A percentile compares a stretch with the other conserved stretches of the same genome.
phyloP scores from a whole-genome alignment of 305 asterid genomes.

The Ilex paraguariensis region DNA sequence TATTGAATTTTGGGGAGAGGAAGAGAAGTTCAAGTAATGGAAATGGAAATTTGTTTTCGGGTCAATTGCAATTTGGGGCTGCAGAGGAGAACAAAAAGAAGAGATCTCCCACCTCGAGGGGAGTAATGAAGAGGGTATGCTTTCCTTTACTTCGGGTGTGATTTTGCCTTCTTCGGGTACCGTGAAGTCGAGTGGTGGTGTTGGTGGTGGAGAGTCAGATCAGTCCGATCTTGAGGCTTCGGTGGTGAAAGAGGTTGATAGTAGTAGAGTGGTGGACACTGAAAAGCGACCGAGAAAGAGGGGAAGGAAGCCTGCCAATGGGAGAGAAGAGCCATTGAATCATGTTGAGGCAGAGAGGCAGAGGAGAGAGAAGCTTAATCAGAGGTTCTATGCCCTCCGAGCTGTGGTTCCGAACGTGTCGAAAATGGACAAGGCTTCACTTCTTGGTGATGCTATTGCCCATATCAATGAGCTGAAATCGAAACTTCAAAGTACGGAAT shows the following conservation, averaged over 20 bases:
- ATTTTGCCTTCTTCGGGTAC: conserved; percentile 34
- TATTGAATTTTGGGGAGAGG: conserved; percentile 60
- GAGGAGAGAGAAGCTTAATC: conserved; percentile 94
- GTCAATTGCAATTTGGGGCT: conserved; percentile 27
- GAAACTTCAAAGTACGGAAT: conserved; percentile 46
- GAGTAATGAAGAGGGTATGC: conserved; percentile 80
- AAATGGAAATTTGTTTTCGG: conserved; percentile 38
- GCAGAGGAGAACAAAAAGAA: conserved; percentile 38
- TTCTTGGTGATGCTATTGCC: conserved; percentile 79
- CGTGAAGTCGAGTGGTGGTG: conserved; percentile 34
- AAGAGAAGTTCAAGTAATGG: conserved; percentile 19
- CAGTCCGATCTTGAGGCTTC: conserved; percentile 86
- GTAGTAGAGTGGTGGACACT: conserved; percentile 49
- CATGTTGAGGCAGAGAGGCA: conserved; percentile 98
- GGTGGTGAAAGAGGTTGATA: conserved; percentile 71
- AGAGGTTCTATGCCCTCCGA: conserved; percentile 72
- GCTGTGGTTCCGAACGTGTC: conserved; percentile 93
- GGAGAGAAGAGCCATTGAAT: conserved; percentile 85
- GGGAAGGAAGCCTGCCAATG: conserved; percentile 93
- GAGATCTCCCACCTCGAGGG: conserved; percentile 44
- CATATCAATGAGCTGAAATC: conserved; percentile 72
- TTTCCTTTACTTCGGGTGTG: conserved; percentile 67
- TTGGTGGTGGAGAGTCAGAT: conserved; percentile 36
- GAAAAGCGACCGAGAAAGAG: conserved; percentile 78
- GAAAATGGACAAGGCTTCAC: conserved; percentile 94